Conservation (phyloP, 106 monocot genomes). For the Apostasia ramifera region DNA sequence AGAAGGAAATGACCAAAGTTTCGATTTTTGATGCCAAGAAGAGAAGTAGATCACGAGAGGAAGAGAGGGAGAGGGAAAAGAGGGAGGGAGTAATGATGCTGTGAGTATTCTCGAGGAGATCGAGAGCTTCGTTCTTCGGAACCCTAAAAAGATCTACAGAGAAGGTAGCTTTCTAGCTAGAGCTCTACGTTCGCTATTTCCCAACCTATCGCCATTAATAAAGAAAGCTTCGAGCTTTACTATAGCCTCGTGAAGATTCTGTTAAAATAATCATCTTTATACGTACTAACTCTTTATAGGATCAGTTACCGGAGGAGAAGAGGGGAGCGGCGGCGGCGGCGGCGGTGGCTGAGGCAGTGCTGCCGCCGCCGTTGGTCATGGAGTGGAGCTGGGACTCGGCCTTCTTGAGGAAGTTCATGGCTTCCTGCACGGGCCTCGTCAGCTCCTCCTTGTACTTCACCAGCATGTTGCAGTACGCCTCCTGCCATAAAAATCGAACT, state of each 20-base stretch:
- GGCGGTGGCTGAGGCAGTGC: neutral
- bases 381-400: slow-evolving; percentile 59
- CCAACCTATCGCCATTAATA: too few species aligned
- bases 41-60: slow-evolving; percentile 2
- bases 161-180: slow-evolving; percentile 4
- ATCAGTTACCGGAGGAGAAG: slow-evolving; percentile 35
- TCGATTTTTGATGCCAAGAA: slow-evolving; percentile 4
- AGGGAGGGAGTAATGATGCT: neutral
- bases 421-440: slow-evolving; percentile 60
- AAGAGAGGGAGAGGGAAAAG: slow-evolving; percentile 1
- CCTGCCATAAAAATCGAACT: slow-evolving; percentile 11
- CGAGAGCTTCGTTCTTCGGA: slow-evolving; percentile 3
- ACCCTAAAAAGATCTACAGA: neutral
- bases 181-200: slow-evolving; percentile 1
- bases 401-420: slow-evolving; percentile 61
- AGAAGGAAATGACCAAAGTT: slow-evolving; percentile 6
- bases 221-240: too few species aligned
- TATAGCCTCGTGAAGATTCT: too few species aligned
- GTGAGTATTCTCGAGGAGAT: slow-evolving; percentile 6
- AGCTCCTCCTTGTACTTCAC: slow-evolving; percentile 70
- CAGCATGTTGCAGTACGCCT: slow-evolving; percentile 70
- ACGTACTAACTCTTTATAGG: too few species aligned
- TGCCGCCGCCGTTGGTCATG: slow-evolving; percentile 30
- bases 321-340: slow-evolving; percentile 15
- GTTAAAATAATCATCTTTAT: too few species aligned